A percentile compares a stretch with the other conserved stretches of the same genome.
Evolutionary conservation across 2,329 filamentous ascomycete species (phyloP).

Genomic region (Berkeleyomyces rouxiae): DNA sequence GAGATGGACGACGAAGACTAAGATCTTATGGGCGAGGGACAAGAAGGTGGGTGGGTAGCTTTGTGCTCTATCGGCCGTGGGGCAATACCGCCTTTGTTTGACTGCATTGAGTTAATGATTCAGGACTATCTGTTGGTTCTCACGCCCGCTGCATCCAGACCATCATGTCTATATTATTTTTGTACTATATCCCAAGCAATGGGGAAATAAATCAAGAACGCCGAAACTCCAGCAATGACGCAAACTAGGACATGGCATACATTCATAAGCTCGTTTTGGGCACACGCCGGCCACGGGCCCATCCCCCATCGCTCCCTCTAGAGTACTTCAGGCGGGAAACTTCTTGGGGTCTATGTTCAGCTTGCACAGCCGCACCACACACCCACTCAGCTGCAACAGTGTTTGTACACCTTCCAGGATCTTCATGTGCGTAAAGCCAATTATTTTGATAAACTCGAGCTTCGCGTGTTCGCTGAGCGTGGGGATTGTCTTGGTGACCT

Average conservation of each 20-base stretch:
- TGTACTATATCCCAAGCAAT: background rate
- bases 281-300: background rate
- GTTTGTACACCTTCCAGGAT: constrained; percentile 97
- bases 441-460: constrained; percentile 95
- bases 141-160: too few relatives aligned
- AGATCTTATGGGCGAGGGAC: background rate
- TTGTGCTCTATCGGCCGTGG: too few relatives aligned
- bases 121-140: too few relatives aligned
- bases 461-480: constrained; percentile 87
- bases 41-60: background rate
- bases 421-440: constrained; percentile 98
- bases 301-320: background rate
- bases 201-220: constrained; percentile 1
- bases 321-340: constrained; percentile 35
- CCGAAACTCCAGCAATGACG: background rate
- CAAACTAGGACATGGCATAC: background rate
- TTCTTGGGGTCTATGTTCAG: constrained; percentile 89
- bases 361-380: constrained; percentile 76
- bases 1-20: constrained; percentile 34
- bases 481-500: constrained; percentile 89
- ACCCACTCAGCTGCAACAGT: constrained; percentile 81
- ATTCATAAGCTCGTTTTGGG: background rate
- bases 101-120: too few relatives aligned
- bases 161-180: background rate
- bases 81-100: too few relatives aligned